Conservation (phyloP, 345 rosid species). For the Populus deltoides region DNA sequence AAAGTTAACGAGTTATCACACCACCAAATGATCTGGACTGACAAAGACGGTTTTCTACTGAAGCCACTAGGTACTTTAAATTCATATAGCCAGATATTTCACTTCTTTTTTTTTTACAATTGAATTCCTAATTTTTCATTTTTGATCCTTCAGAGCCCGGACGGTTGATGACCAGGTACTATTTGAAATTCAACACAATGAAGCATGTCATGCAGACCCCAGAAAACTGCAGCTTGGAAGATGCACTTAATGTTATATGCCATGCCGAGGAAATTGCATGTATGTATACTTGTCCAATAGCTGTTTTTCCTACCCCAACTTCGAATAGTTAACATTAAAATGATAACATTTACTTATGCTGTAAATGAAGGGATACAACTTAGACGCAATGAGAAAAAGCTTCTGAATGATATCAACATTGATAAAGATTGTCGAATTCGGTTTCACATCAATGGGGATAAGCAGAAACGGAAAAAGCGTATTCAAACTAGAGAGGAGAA, state of each 20-base stretch:
- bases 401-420: slow-evolving; percentile 77
- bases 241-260: slow-evolving; percentile 67
- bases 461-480: slow-evolving; percentile 84
- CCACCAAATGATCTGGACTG: slow-evolving; percentile 90
- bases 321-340: not conserved
- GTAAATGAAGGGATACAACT: slow-evolving; percentile 93
- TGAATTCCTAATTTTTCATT: slow-evolving; percentile 5
- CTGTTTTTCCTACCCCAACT: slow-evolving; percentile 2
- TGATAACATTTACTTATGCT: slow-evolving; percentile 13
- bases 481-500: slow-evolving; percentile 94
- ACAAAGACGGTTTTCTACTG: slow-evolving; percentile 78
- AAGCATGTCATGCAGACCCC: slow-evolving; percentile 77
- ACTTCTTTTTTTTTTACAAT: slow-evolving; percentile 8
- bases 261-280: slow-evolving; percentile 92
- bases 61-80: slow-evolving; percentile 73
- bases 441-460: slow-evolving; percentile 77
- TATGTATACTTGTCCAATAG: slow-evolving; percentile 36
- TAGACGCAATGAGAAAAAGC: slow-evolving; percentile 92
- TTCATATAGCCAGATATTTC: slow-evolving; percentile 8
- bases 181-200: slow-evolving; percentile 86
- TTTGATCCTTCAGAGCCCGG: slow-evolving; percentile 65
- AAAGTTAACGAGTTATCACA: slow-evolving; percentile 71
- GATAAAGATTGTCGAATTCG: slow-evolving; percentile 80
- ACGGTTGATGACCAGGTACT: slow-evolving; percentile 94
- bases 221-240: slow-evolving; percentile 68